These are phyloP conservation scores for Caloboletus firmus DNA, from an alignment of 1,284 basidiomycete genomes.

Conservation along the genomic window DNA sequence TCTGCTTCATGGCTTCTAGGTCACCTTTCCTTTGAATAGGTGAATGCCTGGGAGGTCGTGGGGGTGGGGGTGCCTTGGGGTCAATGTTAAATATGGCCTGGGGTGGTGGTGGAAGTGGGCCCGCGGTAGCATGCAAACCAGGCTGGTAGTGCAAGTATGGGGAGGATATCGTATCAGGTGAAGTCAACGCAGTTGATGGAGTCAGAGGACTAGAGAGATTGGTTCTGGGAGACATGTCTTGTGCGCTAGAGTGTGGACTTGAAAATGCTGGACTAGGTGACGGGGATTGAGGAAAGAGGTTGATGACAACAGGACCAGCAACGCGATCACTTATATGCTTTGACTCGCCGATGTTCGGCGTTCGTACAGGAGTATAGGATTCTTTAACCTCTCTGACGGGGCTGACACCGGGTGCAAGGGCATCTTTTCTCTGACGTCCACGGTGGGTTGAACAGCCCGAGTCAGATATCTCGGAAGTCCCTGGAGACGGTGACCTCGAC, in stretches of 20 bases:
- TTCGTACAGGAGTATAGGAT: conserved; percentile 37
- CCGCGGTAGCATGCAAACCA: conserved; percentile 66
- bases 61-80: conserved; percentile 49
- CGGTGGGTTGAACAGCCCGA: conserved; percentile 31
- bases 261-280: conserved; percentile 27
- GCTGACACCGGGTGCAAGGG: conserved; percentile 33
- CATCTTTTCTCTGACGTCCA: conserved; percentile 37
- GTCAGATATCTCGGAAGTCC: conserved; percentile 37
- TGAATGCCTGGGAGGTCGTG: conserved; percentile 64
- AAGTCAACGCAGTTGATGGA: conserved; percentile 30
- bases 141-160: conserved; percentile 63
- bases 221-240: conserved; percentile 34
- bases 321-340: conserved; percentile 58
- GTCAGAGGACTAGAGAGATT: conserved; percentile 25
- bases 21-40: conserved; percentile 48
- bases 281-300: conserved; percentile 35
- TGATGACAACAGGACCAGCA: conserved; percentile 57
- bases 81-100: conserved; percentile 52
- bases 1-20: conserved; percentile 54
- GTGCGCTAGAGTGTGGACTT: conserved; percentile 31
- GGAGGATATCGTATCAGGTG: conserved; percentile 29
- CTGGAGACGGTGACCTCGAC: conserved; percentile 49
- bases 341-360: conserved; percentile 57
- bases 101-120: conserved; percentile 69
- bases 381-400: conserved; percentile 34